These are phyloP conservation scores for Rosa rugosa DNA, from an alignment of 306 rosid genomes.

Conservation along the genomic window DNA sequence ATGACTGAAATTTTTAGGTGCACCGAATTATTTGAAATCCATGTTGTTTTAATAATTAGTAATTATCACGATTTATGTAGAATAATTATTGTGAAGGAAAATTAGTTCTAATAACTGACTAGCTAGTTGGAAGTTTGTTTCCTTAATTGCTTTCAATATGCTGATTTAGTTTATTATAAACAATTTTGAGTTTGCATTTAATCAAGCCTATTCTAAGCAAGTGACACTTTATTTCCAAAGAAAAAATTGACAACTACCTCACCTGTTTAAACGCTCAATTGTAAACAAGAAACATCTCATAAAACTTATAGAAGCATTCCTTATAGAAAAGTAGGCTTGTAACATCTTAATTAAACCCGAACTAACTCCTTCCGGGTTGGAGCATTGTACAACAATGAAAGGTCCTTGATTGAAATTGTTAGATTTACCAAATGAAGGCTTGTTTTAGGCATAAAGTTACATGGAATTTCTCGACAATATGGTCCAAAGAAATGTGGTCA, in stretches of 20 bases:
- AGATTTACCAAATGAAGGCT: background rate
- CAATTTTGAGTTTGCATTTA: background rate
- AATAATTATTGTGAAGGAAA: background rate
- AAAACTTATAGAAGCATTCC: background rate
- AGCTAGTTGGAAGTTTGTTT: background rate
- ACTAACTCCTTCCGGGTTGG: background rate
- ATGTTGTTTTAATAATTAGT: background rate
- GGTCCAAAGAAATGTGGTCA: background rate
- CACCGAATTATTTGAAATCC: background rate
- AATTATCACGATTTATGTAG: background rate
- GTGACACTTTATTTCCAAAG: background rate
- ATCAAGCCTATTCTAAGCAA: background rate
- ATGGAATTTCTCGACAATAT: slow-evolving; percentile 17
- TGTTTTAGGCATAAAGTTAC: background rate
- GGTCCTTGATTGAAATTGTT: background rate
- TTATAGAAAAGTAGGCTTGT: background rate
- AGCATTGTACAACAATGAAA: background rate
- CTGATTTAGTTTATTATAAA: background rate
- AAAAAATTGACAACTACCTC: background rate
- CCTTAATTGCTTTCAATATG: background rate
- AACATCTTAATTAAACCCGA: background rate
- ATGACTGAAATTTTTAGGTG: background rate
- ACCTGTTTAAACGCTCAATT: background rate
- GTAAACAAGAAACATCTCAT: background rate
- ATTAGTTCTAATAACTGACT: background rate